Conservation (phyloP, 306 rosid species). For the Adenanthera pavonina region DNA sequence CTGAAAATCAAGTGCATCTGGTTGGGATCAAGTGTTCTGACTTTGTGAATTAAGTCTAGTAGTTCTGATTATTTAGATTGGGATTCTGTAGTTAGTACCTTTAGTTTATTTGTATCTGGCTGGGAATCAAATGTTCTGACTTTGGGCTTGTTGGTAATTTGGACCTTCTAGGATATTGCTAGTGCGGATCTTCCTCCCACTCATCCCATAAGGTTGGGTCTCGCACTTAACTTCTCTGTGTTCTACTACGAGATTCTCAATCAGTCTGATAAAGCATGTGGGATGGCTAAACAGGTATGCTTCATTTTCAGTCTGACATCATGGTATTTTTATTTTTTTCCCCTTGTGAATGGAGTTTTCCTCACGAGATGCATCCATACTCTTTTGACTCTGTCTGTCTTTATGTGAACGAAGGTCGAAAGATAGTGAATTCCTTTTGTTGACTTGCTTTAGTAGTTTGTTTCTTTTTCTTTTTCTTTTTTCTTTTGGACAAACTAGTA, state of each 20-base stretch:
- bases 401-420: background rate
- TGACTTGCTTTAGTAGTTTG: conserved; percentile 12
- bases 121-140: background rate
- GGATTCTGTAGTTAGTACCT: background rate
- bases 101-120: background rate
- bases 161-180: conserved; percentile 57
- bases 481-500: background rate
- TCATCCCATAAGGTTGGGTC: conserved; percentile 78
- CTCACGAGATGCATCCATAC: background rate
- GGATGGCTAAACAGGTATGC: conserved; percentile 79
- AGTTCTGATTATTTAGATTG: background rate
- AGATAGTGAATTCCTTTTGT: conserved; percentile 6
- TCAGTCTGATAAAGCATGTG: conserved; percentile 74
- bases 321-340: background rate
- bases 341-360: background rate
- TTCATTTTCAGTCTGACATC: background rate
- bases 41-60: no score
- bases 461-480: background rate
- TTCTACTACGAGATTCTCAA: conserved; percentile 79
- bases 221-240: conserved; percentile 78
- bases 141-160: conserved; percentile 6
- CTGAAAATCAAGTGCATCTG: background rate
- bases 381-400: background rate
- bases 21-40: no score
- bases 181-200: conserved; percentile 68